These are phyloP conservation scores for Colletotrichum musicola DNA, from an alignment of 2,329 filamentous ascomycete genomes.

Conservation along the genomic window DNA sequence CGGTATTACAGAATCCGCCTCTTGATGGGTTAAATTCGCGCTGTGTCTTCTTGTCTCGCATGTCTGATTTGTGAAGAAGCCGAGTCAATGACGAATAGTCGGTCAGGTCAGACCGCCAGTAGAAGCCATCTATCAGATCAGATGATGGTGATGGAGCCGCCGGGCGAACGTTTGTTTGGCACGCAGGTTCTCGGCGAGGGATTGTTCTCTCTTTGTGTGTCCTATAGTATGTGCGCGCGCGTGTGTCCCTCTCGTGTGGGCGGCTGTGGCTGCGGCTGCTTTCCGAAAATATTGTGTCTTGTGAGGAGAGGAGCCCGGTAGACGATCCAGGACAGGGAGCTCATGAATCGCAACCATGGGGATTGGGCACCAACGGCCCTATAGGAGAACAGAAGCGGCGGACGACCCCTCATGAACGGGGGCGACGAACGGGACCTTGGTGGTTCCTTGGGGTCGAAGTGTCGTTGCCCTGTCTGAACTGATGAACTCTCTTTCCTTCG, in stretches of 20 bases:
- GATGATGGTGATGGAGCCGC: slow-evolving; percentile 41
- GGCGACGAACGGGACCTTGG: slow-evolving; percentile 14
- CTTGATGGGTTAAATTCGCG: slow-evolving; percentile 17
- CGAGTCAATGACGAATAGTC: slow-evolving; percentile 28
- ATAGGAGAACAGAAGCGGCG: slow-evolving; percentile 29
- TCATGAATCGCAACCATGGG: slow-evolving; percentile 42
- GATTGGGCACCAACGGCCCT: slow-evolving; percentile 43
- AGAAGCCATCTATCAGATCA: slow-evolving; percentile 20
- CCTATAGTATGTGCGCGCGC: too few species aligned
- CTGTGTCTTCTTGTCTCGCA: slow-evolving; percentile 21
- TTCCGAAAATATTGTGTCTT: not conserved
- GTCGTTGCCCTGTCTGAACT: slow-evolving; percentile 22
- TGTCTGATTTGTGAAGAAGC: not conserved
- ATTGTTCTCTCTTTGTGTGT: too few species aligned
- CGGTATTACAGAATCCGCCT: slow-evolving; percentile 3
- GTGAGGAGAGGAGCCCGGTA: not conserved
- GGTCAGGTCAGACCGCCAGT: slow-evolving; percentile 21
- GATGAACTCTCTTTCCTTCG: slow-evolving; percentile 15
- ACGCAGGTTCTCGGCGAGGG: not conserved
- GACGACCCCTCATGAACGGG: slow-evolving; percentile 24
- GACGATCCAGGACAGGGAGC: slow-evolving; percentile 8
- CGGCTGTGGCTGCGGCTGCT: slow-evolving; percentile 3
- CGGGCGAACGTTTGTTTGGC: slow-evolving; percentile 46
- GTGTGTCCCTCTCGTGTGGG: too few species aligned
- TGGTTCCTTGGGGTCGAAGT: slow-evolving; percentile 16